These are phyloP conservation scores for Hypericum perforatum DNA, from an alignment of 345 rosid species.

Conservation along the genomic window DNA sequence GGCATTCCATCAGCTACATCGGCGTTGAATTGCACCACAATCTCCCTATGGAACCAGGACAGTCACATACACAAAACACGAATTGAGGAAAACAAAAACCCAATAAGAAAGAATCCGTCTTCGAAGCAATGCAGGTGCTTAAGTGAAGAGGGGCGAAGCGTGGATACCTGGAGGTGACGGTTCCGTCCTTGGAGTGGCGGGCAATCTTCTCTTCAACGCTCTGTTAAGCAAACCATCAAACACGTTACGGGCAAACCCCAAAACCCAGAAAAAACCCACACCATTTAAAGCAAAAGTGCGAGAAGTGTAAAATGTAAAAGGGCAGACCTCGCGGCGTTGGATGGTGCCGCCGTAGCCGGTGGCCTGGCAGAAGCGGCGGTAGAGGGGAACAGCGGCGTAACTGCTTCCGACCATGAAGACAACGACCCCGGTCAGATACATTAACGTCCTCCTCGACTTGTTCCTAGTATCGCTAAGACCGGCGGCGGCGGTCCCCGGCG, in stretches of 20 bases:
- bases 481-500: no score
- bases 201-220: slow-evolving; percentile 93
- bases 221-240: slow-evolving; percentile 24
- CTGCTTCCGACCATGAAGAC: slow-evolving; percentile 79
- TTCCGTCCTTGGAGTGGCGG: slow-evolving; percentile 71
- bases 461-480: slow-evolving; percentile 14
- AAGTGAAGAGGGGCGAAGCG: no score
- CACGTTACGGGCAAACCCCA: neutral
- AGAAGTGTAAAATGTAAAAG: no score
- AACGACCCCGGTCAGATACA: slow-evolving; percentile 64
- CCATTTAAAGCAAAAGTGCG: neutral
- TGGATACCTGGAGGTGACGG: slow-evolving; percentile 55
- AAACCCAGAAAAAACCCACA: neutral
- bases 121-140: neutral
- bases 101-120: neutral
- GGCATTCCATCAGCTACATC: slow-evolving; percentile 99
- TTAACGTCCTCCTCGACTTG: slow-evolving; percentile 61
- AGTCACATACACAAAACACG: neutral
- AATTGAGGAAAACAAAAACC: neutral
- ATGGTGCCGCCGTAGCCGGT: slow-evolving; percentile 93
- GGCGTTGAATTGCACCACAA: slow-evolving; percentile 87
- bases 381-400: slow-evolving; percentile 89
- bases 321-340: slow-evolving; percentile 97
- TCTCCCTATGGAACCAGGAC: slow-evolving; percentile 42
- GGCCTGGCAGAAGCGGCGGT: slow-evolving; percentile 87